These are phyloP conservation scores for Zygosaccharomyces bailii DNA, from an alignment of 805 yeast species.

Conservation along the genomic window DNA sequence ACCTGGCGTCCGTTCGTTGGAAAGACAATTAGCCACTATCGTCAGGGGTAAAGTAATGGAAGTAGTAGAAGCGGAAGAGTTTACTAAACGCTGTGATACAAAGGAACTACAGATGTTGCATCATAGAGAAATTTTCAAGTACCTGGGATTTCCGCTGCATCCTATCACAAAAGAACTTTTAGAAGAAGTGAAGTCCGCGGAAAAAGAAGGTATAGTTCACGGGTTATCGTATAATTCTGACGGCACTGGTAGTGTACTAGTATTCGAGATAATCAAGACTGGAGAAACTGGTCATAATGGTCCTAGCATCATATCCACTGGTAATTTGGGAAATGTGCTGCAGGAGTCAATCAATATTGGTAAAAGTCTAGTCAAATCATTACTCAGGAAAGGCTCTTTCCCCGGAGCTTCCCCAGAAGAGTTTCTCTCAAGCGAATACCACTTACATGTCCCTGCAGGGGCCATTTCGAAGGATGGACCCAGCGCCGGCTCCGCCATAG, in stretches of 20 bases:
- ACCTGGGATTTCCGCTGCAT: conserved; percentile 63
- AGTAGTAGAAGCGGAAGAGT: conserved; percentile 32
- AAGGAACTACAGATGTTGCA: conserved; percentile 42
- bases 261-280: conserved; percentile 73
- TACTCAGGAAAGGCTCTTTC: conserved; percentile 40
- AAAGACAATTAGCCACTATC: conserved; percentile 67
- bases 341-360: conserved; percentile 82
- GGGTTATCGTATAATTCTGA: conserved; percentile 85
- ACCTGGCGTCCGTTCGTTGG: conserved; percentile 80
- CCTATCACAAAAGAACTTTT: conserved; percentile 42
- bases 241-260: conserved; percentile 78
- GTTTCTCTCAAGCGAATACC: conserved; percentile 57
- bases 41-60: conserved; percentile 84
- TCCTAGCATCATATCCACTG: conserved; percentile 61
- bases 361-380: conserved; percentile 62
- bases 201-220: conserved; percentile 70
- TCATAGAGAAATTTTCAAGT: conserved; percentile 56
- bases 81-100: conserved; percentile 11
- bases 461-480: conserved; percentile 59
- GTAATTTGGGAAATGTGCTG: conserved; percentile 76
- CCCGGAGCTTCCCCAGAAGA: conserved; percentile 38
- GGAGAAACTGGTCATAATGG: conserved; percentile 40
- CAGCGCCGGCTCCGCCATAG: conserved; percentile 61
- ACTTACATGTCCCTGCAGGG: conserved; percentile 69
- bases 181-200: conserved; percentile 46